Percentiles rank a stretch among this genome's conserved stretches.
Conservation (phyloP, 2,329 filamentous ascomycete species). For the Verticillium tricorpus region DNA sequence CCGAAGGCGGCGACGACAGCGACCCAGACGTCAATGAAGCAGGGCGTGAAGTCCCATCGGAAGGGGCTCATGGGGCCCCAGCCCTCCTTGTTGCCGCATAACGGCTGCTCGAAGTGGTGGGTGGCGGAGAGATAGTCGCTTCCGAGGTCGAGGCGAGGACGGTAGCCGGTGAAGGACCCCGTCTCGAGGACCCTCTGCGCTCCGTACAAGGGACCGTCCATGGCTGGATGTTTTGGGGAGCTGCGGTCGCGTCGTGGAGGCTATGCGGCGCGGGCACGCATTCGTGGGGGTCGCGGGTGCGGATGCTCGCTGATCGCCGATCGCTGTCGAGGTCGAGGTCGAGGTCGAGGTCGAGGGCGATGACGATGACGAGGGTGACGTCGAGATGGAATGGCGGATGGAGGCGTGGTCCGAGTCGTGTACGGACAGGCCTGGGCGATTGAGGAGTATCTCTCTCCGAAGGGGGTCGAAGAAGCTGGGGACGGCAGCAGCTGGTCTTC, state of each 20-base stretch:
- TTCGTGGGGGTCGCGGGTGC: not conserved
- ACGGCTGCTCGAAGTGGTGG: constrained; percentile 54
- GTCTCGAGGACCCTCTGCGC: constrained; percentile 45
- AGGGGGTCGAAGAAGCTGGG: not conserved
- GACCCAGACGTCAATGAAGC: constrained; percentile 92
- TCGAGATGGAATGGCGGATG: not conserved
- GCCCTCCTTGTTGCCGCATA: constrained; percentile 87
- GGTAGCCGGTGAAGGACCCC: constrained; percentile 58
- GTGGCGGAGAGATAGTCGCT: constrained; percentile 56
- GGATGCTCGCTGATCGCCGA: not conserved
- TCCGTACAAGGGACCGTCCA: constrained; percentile 9
- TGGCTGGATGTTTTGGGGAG: constrained; percentile 6
- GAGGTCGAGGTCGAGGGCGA: not conserved
- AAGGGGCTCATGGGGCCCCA: constrained; percentile 90
- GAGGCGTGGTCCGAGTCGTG: constrained; percentile 5
- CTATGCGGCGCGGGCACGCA: constrained; percentile 5
- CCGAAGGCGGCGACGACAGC: constrained; percentile 74
- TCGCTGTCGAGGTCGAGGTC: not conserved
- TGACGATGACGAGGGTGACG: not conserved
- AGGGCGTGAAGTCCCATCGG: constrained; percentile 93
- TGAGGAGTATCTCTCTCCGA: not conserved
- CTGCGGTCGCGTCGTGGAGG: constrained; percentile 11
- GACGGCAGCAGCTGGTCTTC: not conserved
- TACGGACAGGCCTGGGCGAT: not conserved
- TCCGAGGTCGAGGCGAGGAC: constrained; percentile 45